Conservation (phyloP, 441 rosid species). For the Daphne laureola region DNA sequence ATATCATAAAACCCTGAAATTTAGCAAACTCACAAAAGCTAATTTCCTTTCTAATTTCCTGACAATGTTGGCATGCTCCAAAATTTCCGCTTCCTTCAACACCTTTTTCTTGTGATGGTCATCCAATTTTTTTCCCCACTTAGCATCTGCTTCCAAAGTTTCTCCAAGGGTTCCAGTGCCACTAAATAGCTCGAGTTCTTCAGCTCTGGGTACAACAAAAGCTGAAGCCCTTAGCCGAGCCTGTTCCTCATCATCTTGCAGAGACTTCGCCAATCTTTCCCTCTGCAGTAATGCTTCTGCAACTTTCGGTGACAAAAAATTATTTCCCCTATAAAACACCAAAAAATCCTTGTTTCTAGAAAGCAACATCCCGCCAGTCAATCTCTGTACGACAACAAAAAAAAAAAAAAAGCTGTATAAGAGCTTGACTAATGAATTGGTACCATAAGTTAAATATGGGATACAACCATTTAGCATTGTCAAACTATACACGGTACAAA, state of each 20-base stretch:
- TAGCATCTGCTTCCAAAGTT: constrained; percentile 73
- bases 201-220: constrained; percentile 32
- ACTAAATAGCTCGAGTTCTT: constrained; percentile 33
- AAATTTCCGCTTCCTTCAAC: constrained; percentile 58
- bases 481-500: too few relatives aligned
- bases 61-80: constrained; percentile 52
- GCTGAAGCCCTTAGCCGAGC: constrained; percentile 80
- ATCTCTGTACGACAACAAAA: constrained; percentile 45
- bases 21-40: constrained; percentile 52
- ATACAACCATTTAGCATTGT: too few relatives aligned
- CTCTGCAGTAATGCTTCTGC: constrained; percentile 73
- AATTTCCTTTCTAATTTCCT: constrained; percentile 74
- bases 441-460: too few relatives aligned
- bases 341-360: constrained; percentile 84
- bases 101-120: constrained; percentile 40
- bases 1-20: constrained; percentile 8
- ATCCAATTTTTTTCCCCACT: constrained; percentile 71
- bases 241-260: constrained; percentile 88
- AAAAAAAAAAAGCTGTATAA: too few relatives aligned
- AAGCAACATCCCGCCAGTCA: constrained; percentile 83
- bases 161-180: constrained; percentile 81
- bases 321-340: constrained; percentile 92
- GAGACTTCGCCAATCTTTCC: constrained; percentile 61
- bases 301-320: constrained; percentile 67
- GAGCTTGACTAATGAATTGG: neutral